Base-by-base conservation (phyloP, 805 yeast genomes). In the Ogataea chonburiensis region DNA sequence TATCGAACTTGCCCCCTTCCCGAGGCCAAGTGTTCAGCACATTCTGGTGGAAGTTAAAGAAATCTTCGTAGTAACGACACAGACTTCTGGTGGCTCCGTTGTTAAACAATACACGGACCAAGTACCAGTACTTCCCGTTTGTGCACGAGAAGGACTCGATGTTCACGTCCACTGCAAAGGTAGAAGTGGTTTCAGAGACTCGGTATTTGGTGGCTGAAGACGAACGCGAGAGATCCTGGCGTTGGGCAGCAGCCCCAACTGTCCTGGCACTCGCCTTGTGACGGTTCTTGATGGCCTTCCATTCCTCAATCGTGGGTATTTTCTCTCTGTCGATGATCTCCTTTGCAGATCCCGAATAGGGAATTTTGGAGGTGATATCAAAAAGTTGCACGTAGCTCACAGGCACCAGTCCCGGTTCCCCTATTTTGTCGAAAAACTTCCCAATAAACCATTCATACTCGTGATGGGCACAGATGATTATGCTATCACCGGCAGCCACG, bases 361-460 rank as follows among this genome's bases (percentile, higher is more conserved):
- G 82, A 69, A 50, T 70, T 66, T 37, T 82, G 76, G 86, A 70
- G 16, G 78, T 67, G 40, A 88, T 72, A 59, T 93, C 95, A 25
- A 91, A 77, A 23, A 91, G 73, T 54, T 87, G 86, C 16, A 93
- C 93, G 53, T 85, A 93, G 13, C 86, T 76, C 5, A 86, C 89
- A 0, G 99, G 98, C 6, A 93, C 94, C 29, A 93, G 70, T 1
- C 99, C 98, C 0, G 98, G 98, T 1, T 97, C 98, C 17, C 98
- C 98, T 24, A 93, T 68, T 37, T 97, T 70, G 42, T 91, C 94
- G 27, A 93, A 85, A 10, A 96, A 96, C 59, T 93, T 93, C 5
- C 97, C 98, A 42, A 93, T 93, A 52, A 88, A 89, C 99, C 99
- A 93, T 64, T 94, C 99, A 47, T 71, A 84, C 38, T 87, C 88